Base-by-base conservation (phyloP, 352 stramenopile species). In the Globisporangium heterothallicum region DNA sequence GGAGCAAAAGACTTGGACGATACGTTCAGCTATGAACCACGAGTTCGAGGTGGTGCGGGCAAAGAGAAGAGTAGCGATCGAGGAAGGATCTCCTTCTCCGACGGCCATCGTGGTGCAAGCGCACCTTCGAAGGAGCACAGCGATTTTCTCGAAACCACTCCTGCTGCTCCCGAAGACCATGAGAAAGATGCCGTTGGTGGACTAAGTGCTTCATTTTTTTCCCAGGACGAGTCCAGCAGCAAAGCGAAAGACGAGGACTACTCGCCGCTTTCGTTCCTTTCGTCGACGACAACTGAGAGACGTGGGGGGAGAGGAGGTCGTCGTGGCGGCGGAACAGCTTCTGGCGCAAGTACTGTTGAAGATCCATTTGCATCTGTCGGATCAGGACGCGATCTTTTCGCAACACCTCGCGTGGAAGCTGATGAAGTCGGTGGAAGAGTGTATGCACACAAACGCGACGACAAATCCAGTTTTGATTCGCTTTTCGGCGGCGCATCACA, bases 151-250 rank as follows among this genome's bases (percentile, higher is more conserved):
- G 38, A 16, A 18, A 14, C 34, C 48, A 44, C 32, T 26, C 8
- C 13, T 42, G 30, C 35, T n/a, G 30, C 54, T 16, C 9, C 12
- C 24, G 57, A 57, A 1, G 19, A 36, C 40, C 43, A 54, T 26
- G 57, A 45, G 16, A 40, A 44, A 21, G 41, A 50, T 13, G 14
- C 38, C 21, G 19, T 26, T 13, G 59, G 59, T 4, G 53, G 70
- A 0, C 54, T 68, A 36, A 58, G 44, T 16, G 61, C 65, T 16
- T 64, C 62, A 0, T 81, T 81, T 43, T 78, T 81, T 47, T 49
- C 57, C 52, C 49, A 68, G 24, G 58, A 64, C 10, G 44, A 40
- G 10, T 13, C 35, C 25, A 58, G 26, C 14, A 18, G 6, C 29
- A 30, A 8, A 10, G 45, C 4, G 8, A 35, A 49, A 8, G 19